phyloP scores from a whole-genome alignment of 1,139 yeast species.

The Candida buenavistaensis region DNA sequence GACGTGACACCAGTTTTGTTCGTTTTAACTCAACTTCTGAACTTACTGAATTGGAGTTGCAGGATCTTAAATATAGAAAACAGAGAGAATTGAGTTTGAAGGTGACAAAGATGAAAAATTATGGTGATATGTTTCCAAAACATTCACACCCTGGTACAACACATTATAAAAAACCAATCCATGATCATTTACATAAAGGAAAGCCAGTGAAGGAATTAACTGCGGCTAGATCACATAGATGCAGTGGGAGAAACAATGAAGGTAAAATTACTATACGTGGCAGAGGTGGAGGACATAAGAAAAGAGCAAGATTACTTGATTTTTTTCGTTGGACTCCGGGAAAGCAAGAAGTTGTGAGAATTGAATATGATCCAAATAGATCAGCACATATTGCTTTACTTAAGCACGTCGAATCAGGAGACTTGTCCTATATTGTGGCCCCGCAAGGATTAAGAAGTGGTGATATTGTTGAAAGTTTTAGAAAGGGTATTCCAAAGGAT shows the following conservation, averaged over 20 bases:
- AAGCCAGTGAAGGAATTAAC: slow-evolving; percentile 79
- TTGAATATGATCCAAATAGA: slow-evolving; percentile 96
- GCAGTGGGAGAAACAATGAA: slow-evolving; percentile 86
- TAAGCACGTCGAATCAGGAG: slow-evolving; percentile 60
- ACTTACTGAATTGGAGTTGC: slow-evolving; percentile 73
- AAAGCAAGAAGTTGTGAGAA: slow-evolving; percentile 75
- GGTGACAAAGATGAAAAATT: slow-evolving; percentile 67
- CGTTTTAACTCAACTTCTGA: not conserved
- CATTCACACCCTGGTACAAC: slow-evolving; percentile 82
- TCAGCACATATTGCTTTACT: slow-evolving; percentile 90
- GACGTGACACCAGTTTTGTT: too few relatives aligned
- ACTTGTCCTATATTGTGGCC: slow-evolving; percentile 80
- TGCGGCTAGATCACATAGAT: slow-evolving; percentile 58
- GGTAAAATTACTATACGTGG: slow-evolving; percentile 92
- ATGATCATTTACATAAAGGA: slow-evolving; percentile 85
- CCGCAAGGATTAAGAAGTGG: slow-evolving; percentile 93
- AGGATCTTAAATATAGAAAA: slow-evolving; percentile 69
- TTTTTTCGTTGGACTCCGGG: slow-evolving; percentile 69
- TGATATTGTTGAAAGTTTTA: slow-evolving; percentile 84
- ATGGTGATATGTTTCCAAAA: slow-evolving; percentile 65
- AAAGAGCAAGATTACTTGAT: slow-evolving; percentile 82
- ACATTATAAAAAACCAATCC: slow-evolving; percentile 86
- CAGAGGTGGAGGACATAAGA: slow-evolving; percentile 95
- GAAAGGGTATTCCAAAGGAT: slow-evolving; percentile 82
- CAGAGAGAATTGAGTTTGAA: slow-evolving; percentile 75